Conservation (phyloP, 2,329 filamentous ascomycete genomes). For the Neofusicoccum umdonicola region DNA sequence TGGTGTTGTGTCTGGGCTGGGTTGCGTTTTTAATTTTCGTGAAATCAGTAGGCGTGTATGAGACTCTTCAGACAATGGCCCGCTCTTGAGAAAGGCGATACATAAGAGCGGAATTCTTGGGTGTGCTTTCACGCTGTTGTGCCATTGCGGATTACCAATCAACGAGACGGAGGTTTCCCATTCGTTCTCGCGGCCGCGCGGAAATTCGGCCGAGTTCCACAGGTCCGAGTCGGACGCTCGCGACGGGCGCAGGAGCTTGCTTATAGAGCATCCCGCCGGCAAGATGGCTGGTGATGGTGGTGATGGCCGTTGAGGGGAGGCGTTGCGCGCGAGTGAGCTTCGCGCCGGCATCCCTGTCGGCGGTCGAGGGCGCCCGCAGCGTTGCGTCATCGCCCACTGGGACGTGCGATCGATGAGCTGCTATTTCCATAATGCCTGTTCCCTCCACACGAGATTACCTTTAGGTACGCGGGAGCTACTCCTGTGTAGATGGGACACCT, state of each 20-base stretch:
- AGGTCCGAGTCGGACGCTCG: too few species aligned
- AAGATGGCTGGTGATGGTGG: background rate
- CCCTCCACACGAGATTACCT: background rate
- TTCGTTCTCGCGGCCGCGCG: background rate
- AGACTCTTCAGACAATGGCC: too few species aligned
- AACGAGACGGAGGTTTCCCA: background rate
- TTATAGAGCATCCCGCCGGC: background rate
- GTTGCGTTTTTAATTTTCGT: background rate
- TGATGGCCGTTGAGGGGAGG: background rate
- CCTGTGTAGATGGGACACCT: background rate
- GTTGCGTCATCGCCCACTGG: constrained; percentile 1
- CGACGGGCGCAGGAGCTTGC: background rate
- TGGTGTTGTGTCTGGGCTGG: background rate
- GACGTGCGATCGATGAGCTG: background rate
- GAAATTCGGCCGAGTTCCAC: background rate
- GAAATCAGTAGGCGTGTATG: background rate
- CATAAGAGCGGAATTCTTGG: background rate
- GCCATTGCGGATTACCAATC: constrained; percentile 15
- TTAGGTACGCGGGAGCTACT: background rate
- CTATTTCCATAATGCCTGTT: background rate
- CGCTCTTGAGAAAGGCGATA: too few species aligned
- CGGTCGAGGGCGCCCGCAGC: background rate
- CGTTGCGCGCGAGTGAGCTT: background rate
- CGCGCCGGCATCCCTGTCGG: background rate
- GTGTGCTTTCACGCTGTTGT: background rate